These are phyloP conservation scores for Boletus patriciae DNA, from an alignment of 768 basidiomycete genomes.

Conservation along the genomic window DNA sequence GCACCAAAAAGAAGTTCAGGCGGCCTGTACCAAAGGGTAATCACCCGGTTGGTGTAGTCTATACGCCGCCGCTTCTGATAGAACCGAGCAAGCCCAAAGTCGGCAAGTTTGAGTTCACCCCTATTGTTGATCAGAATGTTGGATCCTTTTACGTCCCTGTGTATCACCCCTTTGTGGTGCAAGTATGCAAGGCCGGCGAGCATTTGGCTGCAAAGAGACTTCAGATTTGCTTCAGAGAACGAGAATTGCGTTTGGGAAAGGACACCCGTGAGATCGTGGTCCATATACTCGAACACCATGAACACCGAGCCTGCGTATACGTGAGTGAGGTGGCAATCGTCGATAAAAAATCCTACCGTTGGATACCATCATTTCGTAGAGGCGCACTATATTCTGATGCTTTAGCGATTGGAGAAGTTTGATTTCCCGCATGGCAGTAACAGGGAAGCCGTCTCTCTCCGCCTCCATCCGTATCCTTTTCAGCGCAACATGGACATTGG, in stretches of 20 bases:
- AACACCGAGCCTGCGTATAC: conserved; percentile 76
- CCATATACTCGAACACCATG: conserved; percentile 99
- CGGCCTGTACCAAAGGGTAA: conserved; percentile 97
- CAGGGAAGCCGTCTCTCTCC: conserved; percentile 96
- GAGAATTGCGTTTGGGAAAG: conserved; percentile 86
- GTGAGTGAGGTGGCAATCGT: conserved; percentile 5
- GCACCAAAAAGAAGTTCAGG: conserved; percentile 94
- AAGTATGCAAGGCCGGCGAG: conserved; percentile 91
- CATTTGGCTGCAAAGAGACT: conserved; percentile 96
- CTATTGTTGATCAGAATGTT: conserved; percentile 92
- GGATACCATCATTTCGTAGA: conserved; percentile 99
- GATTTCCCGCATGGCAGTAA: conserved; percentile 98
- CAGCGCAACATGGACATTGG: conserved; percentile 79
- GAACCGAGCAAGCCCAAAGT: conserved; percentile 96
- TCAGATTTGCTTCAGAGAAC: conserved; percentile 86
- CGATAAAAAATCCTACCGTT: conserved; percentile 58
- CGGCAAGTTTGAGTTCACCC: conserved; percentile 93
- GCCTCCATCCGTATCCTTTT: conserved; percentile 98
- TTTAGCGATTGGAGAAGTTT: conserved; percentile 90
- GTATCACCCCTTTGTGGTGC: conserved; percentile 93
- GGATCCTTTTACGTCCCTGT: conserved; percentile 98
- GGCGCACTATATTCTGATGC: conserved; percentile 84
- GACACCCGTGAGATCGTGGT: conserved; percentile 95
- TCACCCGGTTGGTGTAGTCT: conserved; percentile 99
- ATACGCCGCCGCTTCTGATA: conserved; percentile 87